Conservation (phyloP, 129 eudicot genomes). For the Flaveria ramosissima region DNA sequence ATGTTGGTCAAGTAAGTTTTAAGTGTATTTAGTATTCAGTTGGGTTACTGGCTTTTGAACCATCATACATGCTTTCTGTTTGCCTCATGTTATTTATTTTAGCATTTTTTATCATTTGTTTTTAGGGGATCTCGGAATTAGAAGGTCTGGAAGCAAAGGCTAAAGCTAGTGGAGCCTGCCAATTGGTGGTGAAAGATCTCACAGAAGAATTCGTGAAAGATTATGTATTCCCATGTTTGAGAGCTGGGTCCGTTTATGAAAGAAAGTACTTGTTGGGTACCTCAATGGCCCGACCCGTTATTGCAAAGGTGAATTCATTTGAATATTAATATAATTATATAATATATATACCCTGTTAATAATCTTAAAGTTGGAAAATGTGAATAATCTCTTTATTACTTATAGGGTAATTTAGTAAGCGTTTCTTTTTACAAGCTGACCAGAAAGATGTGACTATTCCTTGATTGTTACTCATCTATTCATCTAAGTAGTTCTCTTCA, state of each 20-base stretch:
- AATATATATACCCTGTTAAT: not conserved
- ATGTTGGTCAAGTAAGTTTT: slow-evolving; percentile 94
- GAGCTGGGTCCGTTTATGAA: slow-evolving; percentile 94
- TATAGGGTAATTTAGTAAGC: not conserved
- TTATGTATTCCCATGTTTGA: slow-evolving; percentile 84
- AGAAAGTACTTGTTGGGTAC: slow-evolving; percentile 96
- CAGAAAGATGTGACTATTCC: too few relatives aligned
- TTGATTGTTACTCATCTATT: too few relatives aligned
- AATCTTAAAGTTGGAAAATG: not conserved
- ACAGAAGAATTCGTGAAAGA: slow-evolving; percentile 90
- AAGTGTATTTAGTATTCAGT: slow-evolving; percentile 9
- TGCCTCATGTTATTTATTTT: not conserved
- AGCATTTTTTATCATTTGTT: not conserved
- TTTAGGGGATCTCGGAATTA: slow-evolving; percentile 80
- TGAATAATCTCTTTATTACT: not conserved
- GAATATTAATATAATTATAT: not conserved
- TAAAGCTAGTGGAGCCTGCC: slow-evolving; percentile 96
- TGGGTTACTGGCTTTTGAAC: not conserved
- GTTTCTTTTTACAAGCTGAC: too few relatives aligned
- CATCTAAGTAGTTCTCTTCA: too few relatives aligned
- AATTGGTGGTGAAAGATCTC: slow-evolving; percentile 92
- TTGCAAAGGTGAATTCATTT: slow-evolving; percentile 70
- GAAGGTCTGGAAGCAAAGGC: slow-evolving; percentile 96
- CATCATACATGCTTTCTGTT: not conserved
- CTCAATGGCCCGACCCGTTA: slow-evolving; percentile 99